phyloP scores from a whole-genome alignment of 2,329 filamentous ascomycete genomes.

The Mollisiaceae sp. region DNA sequence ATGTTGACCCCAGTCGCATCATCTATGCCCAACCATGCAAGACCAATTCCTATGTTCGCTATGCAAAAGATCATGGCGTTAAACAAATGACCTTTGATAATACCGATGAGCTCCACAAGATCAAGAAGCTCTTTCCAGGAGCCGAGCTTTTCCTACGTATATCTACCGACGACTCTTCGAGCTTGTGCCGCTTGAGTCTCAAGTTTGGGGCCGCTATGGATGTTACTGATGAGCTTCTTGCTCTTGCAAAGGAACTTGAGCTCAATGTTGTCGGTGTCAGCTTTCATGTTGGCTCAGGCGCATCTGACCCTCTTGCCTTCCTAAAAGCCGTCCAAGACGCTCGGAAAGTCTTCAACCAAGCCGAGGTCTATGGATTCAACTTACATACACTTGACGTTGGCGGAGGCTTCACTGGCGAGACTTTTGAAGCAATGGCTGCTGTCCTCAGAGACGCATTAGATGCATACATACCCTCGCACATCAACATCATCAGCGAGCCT shows the following conservation, averaged over 20 bases:
- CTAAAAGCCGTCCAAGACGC: slow-evolving; percentile 90
- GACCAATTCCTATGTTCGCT: slow-evolving; percentile 96
- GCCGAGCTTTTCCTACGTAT: slow-evolving; percentile 95
- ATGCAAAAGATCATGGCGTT: slow-evolving; percentile 82
- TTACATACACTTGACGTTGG: slow-evolving; percentile 92
- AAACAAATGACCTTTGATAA: slow-evolving; percentile 99
- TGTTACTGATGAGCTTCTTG: slow-evolving; percentile 75
- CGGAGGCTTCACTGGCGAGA: slow-evolving; percentile 89
- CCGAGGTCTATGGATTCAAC: slow-evolving; percentile 73
- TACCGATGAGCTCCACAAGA: slow-evolving; percentile 96
- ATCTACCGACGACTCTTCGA: slow-evolving; percentile 93
- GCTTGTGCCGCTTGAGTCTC: slow-evolving; percentile 91
- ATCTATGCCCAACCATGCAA: slow-evolving; percentile 99
- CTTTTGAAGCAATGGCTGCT: slow-evolving; percentile 87
- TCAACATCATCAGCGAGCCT: slow-evolving; percentile 93
- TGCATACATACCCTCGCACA: slow-evolving; percentile 77
- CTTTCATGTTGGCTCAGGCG: slow-evolving; percentile 97
- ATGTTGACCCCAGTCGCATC: slow-evolving; percentile 86
- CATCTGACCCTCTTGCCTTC: slow-evolving; percentile 91
- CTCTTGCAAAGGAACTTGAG: slow-evolving; percentile 78
- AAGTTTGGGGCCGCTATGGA: slow-evolving; percentile 96
- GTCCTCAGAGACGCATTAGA: slow-evolving; percentile 83
- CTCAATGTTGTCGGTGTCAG: slow-evolving; percentile 95
- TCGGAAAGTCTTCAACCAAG: slow-evolving; percentile 86
- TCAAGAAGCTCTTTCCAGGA: slow-evolving; percentile 86